phyloP scores from a whole-genome alignment of 1,139 yeast genomes.

The Magnusiomyces magnusii region DNA sequence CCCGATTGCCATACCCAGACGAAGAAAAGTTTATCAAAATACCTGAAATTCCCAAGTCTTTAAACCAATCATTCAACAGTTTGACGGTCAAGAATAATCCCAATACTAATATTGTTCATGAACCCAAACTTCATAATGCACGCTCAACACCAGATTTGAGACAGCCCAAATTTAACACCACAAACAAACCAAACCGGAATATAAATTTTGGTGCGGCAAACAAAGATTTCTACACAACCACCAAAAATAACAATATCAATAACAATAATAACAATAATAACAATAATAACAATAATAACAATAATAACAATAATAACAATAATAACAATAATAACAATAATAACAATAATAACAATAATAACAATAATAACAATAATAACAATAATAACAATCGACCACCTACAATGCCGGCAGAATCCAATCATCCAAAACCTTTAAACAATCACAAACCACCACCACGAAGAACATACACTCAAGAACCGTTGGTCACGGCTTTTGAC shows the following conservation, averaged over 20 bases:
- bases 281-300: slow-evolving; percentile 8
- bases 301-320: neutral
- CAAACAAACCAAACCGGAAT: too few species aligned
- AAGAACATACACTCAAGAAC: slow-evolving; percentile 19
- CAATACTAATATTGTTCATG: too few species aligned
- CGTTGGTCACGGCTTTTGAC: neutral
- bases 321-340: slow-evolving; percentile 1
- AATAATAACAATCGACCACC: slow-evolving; percentile 7
- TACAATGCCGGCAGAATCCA: slow-evolving; percentile 1
- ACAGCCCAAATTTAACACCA: too few species aligned
- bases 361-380: neutral
- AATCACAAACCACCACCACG: slow-evolving; percentile 25
- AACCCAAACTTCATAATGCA: too few species aligned
- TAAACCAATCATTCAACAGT: too few species aligned
- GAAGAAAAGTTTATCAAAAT: too few species aligned
- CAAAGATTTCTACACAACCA: too few species aligned
- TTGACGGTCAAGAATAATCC: too few species aligned
- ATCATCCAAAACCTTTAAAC: slow-evolving; percentile 3
- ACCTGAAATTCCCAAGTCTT: too few species aligned
- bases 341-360: slow-evolving; percentile 4
- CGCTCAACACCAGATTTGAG: too few species aligned
- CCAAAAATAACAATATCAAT: neutral
- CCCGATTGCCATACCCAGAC: too few species aligned
- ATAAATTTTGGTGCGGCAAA: too few species aligned
- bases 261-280: neutral